Base-by-base conservation (phyloP, 2,329 filamentous ascomycete genomes). In the Chaetomiaceae sp. region DNA sequence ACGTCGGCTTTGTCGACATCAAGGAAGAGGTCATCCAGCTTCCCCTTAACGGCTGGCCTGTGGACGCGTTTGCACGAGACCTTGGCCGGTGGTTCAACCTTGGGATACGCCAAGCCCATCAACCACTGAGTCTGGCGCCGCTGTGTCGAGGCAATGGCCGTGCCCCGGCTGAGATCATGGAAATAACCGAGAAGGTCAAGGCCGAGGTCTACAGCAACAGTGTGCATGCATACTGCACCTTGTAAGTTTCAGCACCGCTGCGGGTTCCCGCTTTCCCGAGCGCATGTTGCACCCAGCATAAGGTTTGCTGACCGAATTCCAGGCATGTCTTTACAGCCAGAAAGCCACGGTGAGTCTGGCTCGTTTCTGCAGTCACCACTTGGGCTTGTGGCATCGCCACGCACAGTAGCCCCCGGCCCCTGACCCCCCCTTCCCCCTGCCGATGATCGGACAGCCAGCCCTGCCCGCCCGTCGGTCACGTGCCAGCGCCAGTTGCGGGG, bases 71-170 rank as follows among this genome's bases (percentile, higher is more conserved):
- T 51, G 74, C 81, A 54, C 81, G 79, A 51, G 76, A 84, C 38
- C 75, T 88, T 44, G 88, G 86, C 24, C 74, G 81, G 48, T 95
- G 86, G 86, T 95, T 94, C 66, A 89, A 90, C 60, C 69, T 91
- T 22, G 83, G 81, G 30, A 72, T 95, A 56, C 81, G 76, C 9
- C 79, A 86, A 59, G 85, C 84, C 20, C 66, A 94, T 39, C 78
- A 88, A 57, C 81, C 82, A 12, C 71, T 93, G 58, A 84, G 83
- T 53, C 65, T 91, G 58, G 84, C 76, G 35, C 84, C 89, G 8
- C 75, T 96, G 60, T 82, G 78, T 36, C 76, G 81, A 48, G 71
- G 82, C 36, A 77, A 79, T 42, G 65, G 69, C 27, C 87, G 79
- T 78, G 68, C 73, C 36, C 61, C 70, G 39, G 71, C 75, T 15